Evolutionary conservation across 345 rosid species (phyloP), one percentile per base, ranked within the genome.

Genomic region (Lepidium africanum): DNA sequence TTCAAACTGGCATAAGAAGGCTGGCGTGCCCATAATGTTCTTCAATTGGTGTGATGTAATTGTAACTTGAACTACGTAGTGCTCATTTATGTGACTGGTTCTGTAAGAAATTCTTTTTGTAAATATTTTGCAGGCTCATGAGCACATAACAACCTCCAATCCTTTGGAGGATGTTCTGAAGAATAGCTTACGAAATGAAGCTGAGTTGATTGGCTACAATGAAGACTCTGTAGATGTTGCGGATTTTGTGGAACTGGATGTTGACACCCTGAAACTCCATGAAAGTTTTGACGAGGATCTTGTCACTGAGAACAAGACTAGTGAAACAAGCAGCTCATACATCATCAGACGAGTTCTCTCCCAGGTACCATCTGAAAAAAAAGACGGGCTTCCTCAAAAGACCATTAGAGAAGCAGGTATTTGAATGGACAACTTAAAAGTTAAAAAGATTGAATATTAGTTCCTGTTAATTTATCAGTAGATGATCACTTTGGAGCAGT

Each of bases 151-250:
- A 10, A 79, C 78, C 75, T 64, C 81, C 40, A 83, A 78, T 71
- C 66, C 84, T 27, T 71, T 92, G 71, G 84, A 85, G 78, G 79
- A 80, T 67, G 62, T 84, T 80, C 66, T 90, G 71, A 83, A 78
- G 84, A 69, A 77, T 43, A 77, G 65, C 67, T 0, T 33, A 67
- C 83, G 80, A 78, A 61, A 33, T 70, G 87, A 90, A 67, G 82
- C 96, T 67, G 80, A 72, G 78, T 77, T 92, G 80, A 83, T 92
- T 63, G 98, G 98, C 74, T 92, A 74, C 55, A 78, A 86, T 77
- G 98, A 90, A 82, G 82, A 64, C 15, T 88, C 90, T 2, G 41
- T 84, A 55, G 79, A 86, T 69, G 80, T 89, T 54, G 43, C 33
- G 11, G 70, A 65, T 62, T 54, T 68, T 38, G 72, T 66, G 70